Percentiles rank a stretch among this genome's conserved stretches.
Conservation (phyloP, 768 basidiomycete genomes). For the Tylopilus vinaceipallidus region DNA sequence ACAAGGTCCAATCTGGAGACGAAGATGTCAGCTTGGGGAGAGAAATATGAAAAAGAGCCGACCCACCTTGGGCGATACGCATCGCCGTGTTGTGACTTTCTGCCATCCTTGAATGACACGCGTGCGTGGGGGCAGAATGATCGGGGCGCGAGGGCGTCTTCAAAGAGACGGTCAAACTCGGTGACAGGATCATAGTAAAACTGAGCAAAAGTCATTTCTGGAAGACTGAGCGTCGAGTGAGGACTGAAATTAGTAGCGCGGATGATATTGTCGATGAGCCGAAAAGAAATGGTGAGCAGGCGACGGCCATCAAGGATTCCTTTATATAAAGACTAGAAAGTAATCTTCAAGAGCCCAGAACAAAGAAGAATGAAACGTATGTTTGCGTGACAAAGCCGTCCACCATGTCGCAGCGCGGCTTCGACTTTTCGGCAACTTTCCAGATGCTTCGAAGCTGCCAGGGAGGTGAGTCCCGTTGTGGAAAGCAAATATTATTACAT, state of each 20-base stretch:
- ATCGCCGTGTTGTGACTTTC: neutral
- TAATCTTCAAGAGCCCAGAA: conserved; percentile 8
- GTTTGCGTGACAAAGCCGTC: neutral
- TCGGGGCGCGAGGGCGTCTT: conserved; percentile 24
- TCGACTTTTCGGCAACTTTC: conserved; percentile 7
- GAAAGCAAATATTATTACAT: neutral
- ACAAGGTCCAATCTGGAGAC: conserved; percentile 46
- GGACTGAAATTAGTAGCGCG: neutral
- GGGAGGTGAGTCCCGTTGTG: conserved; percentile 4
- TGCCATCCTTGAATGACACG: neutral
- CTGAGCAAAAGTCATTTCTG: conserved; percentile 2
- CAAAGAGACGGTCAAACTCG: conserved; percentile 8
- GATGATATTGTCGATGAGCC: neutral
- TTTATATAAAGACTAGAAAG: conserved; percentile 5
- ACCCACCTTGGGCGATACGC: conserved; percentile 24
- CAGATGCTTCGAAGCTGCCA: conserved; percentile 3
- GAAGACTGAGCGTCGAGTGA: neutral
- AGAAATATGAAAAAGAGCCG: no score
- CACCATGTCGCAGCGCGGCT: neutral
- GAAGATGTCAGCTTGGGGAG: neutral
- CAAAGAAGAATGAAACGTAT: neutral
- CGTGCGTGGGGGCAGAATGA: conserved; percentile 2
- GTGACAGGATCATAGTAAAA: conserved; percentile 6
- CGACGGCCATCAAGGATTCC: neutral
- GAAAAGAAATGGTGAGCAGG: neutral